Percentiles rank a stretch among this genome's conserved stretches.
phyloP scores from a whole-genome alignment of 1,284 basidiomycete genomes.

The Fomitopsis pinicola region DNA sequence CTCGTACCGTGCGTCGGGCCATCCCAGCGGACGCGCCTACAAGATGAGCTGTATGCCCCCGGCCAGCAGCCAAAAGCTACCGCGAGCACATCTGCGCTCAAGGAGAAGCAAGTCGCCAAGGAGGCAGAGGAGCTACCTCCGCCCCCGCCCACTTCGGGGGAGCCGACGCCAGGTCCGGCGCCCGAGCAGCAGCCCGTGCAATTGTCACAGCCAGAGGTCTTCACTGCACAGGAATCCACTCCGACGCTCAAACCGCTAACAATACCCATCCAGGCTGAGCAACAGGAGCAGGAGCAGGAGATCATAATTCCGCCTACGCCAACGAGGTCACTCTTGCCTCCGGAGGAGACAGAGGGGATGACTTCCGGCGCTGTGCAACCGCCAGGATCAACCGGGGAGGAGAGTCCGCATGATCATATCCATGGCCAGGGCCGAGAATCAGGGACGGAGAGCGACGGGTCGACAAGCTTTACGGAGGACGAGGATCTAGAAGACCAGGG shows the following conservation, averaged over 20 bases:
- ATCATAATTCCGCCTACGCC: slow-evolving; percentile 54
- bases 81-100: slow-evolving; percentile 18
- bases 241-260: slow-evolving; percentile 23
- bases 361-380: slow-evolving; percentile 68
- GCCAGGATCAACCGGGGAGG: slow-evolving; percentile 60
- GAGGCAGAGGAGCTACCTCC: slow-evolving; percentile 25
- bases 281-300: slow-evolving; percentile 20
- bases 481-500: slow-evolving; percentile 47
- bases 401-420: slow-evolving; percentile 32
- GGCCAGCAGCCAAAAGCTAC: slow-evolving; percentile 3
- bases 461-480: slow-evolving; percentile 40
- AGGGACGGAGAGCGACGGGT: slow-evolving; percentile 39
- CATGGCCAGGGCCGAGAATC: slow-evolving; percentile 30
- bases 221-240: slow-evolving; percentile 18
- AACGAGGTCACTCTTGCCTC: slow-evolving; percentile 34
- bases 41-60: slow-evolving; percentile 3
- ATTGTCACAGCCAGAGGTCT: slow-evolving; percentile 10
- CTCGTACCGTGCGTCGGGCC: slow-evolving; percentile 48
- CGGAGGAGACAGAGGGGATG: slow-evolving; percentile 59
- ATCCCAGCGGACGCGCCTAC: slow-evolving; percentile 32
- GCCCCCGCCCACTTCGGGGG: slow-evolving; percentile 13
- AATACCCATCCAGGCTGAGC: slow-evolving; percentile 19
- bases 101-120: slow-evolving; percentile 29
- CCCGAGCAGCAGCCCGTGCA: slow-evolving; percentile 16
- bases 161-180: slow-evolving; percentile 11